Percentiles rank a stretch among this genome's conserved stretches.
These are phyloP conservation scores for Schwanniomyces pseudopolymorphus DNA, from an alignment of 805 yeast species.

Conservation along the genomic window DNA sequence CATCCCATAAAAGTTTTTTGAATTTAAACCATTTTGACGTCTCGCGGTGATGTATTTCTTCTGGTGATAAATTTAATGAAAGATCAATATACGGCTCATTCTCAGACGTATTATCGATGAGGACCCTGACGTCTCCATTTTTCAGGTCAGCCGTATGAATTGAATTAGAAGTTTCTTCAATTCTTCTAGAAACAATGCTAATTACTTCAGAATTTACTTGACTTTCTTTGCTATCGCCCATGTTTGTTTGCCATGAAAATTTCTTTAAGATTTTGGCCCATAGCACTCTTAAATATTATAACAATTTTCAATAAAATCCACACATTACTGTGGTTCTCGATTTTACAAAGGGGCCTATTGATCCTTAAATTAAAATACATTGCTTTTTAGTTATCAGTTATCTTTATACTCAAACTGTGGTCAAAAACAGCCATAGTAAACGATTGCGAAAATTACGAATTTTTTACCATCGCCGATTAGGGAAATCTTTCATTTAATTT, in stretches of 20 bases:
- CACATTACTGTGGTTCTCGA: not conserved
- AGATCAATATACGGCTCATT: conserved; percentile 21
- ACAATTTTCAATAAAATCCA: not conserved
- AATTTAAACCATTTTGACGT: conserved; percentile 20
- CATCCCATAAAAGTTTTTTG: conserved; percentile 35
- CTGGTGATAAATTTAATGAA: conserved; percentile 15
- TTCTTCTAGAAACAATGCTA: not conserved
- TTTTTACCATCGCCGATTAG: not conserved
- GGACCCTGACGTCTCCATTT: not conserved
- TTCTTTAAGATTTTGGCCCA: not conserved
- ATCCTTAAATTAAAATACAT: no score
- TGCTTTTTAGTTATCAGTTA: not conserved
- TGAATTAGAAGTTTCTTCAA: not conserved
- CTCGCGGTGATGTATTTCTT: conserved; percentile 18
- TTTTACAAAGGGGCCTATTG: no score
- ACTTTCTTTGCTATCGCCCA: not conserved
- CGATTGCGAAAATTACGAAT: not conserved
- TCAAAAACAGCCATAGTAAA: not conserved
- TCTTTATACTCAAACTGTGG: not conserved
- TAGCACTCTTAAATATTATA: not conserved
- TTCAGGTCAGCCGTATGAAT: not conserved
- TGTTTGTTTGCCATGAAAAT: not conserved
- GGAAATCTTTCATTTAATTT: not conserved
- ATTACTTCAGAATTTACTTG: not conserved
- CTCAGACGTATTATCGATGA: not conserved